phyloP scores from a whole-genome alignment of 371 early-diverging fungal species.

The Lichtheimia ornata region DNA sequence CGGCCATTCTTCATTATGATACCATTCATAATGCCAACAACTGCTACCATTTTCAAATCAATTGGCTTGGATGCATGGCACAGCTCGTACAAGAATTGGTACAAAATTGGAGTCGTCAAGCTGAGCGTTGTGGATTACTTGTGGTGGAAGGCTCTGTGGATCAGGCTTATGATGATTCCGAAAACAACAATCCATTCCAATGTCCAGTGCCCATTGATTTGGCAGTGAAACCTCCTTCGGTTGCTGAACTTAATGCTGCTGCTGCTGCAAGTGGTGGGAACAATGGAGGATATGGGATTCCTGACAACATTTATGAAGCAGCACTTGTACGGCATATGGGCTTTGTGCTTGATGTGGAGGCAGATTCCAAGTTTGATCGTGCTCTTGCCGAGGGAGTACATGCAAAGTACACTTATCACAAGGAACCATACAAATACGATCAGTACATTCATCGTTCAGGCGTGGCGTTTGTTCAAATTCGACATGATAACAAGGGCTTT shows the following conservation, averaged over 20 bases:
- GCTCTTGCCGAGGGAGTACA: conserved; percentile 50
- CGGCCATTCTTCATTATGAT: conserved; percentile 89
- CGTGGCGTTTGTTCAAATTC: conserved; percentile 89
- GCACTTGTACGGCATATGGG: conserved; percentile 81
- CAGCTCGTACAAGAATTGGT: conserved; percentile 88
- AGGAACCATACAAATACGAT: conserved; percentile 72
- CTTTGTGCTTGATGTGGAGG: conserved; percentile 94
- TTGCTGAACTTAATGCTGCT: conserved; percentile 37
- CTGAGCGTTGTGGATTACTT: conserved; percentile 88
- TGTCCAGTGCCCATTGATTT: conserved; percentile 74
- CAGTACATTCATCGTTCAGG: conserved; percentile 94
- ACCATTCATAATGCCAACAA: conserved; percentile 84
- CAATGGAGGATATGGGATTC: conserved; percentile 51
- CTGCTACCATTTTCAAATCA: conserved; percentile 92
- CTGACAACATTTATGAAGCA: conserved; percentile 76
- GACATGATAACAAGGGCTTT: conserved; percentile 73
- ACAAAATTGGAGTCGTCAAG: conserved; percentile 79
- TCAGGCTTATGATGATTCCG: conserved; percentile 67
- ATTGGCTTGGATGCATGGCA: conserved; percentile 96
- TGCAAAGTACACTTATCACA: conserved; percentile 70
- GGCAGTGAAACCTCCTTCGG: conserved; percentile 65
- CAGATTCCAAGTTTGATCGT: conserved; percentile 66
- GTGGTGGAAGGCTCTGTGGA: conserved; percentile 92
- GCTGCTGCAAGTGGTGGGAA: no score
- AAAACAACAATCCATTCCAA: conserved; percentile 89